Percentiles rank a stretch among this genome's conserved stretches.
phyloP scores from a whole-genome alignment of 139 green algal species.

The Chlorella vulgaris region DNA sequence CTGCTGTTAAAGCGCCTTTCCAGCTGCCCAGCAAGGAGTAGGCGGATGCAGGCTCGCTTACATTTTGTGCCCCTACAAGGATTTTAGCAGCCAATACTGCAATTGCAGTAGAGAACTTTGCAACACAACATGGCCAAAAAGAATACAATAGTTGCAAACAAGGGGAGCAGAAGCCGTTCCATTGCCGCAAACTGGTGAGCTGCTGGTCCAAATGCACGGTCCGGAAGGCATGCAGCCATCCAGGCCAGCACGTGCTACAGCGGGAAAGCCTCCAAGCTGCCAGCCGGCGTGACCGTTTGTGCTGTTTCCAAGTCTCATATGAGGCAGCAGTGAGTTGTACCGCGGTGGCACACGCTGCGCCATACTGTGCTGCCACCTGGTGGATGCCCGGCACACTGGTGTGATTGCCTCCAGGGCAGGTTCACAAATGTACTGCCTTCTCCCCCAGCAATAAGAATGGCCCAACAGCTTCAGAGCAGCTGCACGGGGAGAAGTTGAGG shows the following conservation, averaged over 20 bases:
- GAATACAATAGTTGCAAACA: conserved; percentile 65
- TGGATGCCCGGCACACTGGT: conserved; percentile 87
- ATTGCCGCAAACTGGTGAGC: no score
- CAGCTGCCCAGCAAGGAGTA: no score
- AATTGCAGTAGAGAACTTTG: no score
- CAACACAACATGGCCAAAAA: no score
- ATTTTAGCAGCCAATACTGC: no score
- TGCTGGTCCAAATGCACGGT: conserved; percentile 92
- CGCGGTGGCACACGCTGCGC: conserved; percentile 33
- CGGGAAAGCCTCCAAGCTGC: conserved; percentile 47
- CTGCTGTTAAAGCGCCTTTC: no score
- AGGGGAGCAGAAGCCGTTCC: conserved; percentile 79
- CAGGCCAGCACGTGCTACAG: conserved; percentile 36
- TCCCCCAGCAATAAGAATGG: conserved; percentile 82
- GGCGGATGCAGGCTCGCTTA: no score
- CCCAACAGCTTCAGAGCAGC: conserved; percentile 77
- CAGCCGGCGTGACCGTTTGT: conserved; percentile 11
- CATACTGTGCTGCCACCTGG: conserved; percentile 57
- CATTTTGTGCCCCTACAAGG: no score
- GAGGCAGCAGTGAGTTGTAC: conserved; percentile 21
- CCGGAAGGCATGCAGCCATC: not conserved
- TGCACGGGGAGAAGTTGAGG: not conserved
- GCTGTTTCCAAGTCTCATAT: not conserved
- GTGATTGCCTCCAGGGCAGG: conserved; percentile 75
- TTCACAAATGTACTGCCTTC: conserved; percentile 54